Evolutionary conservation across 495 filamentous ascomycete genomes (phyloP).

Genomic region (Poronia punctata): DNA sequence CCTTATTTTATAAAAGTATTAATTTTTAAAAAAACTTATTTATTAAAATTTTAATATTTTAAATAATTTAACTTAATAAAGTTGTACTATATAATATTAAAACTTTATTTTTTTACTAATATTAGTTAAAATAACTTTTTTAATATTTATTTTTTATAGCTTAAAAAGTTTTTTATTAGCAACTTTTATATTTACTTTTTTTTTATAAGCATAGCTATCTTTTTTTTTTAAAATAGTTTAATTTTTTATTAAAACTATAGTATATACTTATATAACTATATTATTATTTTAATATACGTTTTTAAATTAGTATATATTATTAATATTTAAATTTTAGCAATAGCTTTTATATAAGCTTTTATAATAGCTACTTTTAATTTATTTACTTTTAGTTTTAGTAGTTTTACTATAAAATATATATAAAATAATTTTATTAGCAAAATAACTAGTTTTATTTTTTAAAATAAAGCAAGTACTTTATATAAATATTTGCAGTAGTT

Average conservation of each 20-base stretch:
- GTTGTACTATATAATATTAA: neutral
- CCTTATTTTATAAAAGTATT: neutral
- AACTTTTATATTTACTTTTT: neutral
- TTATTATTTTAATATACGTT: neutral
- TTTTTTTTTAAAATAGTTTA: neutral
- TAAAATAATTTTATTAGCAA: neutral
- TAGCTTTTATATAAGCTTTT: neutral
- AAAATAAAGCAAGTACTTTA: neutral
- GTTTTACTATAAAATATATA: neutral
- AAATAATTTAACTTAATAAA: neutral
- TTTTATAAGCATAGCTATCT: neutral
- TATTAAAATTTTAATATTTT: neutral
- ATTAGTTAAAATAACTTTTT: neutral
- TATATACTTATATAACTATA: neutral
- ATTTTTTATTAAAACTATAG: neutral
- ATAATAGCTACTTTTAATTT: neutral
- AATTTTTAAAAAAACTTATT: neutral
- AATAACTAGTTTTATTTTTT: neutral
- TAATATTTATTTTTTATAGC: neutral
- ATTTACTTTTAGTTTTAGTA: neutral
- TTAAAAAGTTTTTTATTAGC: neutral
- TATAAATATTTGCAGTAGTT: neutral
- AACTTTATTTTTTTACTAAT: neutral
- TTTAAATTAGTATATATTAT: neutral
- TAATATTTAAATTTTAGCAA: neutral